A percentile compares a stretch with the other conserved stretches of the same genome.
Evolutionary conservation across 108 stramenopile genomes (phyloP).

Genomic region (Fistulifera pelliculosa): DNA sequence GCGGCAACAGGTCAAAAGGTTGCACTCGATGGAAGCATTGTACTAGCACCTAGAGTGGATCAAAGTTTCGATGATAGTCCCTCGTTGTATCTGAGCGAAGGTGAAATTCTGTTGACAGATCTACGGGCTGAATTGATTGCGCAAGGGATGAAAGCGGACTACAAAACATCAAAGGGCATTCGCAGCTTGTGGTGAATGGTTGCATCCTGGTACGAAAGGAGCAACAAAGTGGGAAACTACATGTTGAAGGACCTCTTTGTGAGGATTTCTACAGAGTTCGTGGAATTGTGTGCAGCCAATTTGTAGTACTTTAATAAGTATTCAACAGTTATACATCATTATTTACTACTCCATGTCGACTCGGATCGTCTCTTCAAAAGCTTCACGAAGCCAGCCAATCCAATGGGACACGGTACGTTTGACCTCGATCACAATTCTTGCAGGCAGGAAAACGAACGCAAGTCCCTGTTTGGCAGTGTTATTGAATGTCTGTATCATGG

Average conservation of each 20-base stretch:
- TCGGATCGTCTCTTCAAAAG: no score
- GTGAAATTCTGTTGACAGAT: conserved; percentile 84
- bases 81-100: conserved; percentile 65
- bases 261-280: conserved; percentile 78
- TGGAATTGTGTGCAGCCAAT: conserved; percentile 65
- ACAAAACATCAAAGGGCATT: conserved; percentile 60
- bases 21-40: conserved; percentile 78
- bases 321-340: not conserved
- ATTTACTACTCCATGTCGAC: no score
- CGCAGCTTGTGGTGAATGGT: conserved; percentile 72
- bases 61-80: not conserved
- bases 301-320: conserved; percentile 27
- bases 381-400: no score
- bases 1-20: conserved; percentile 81
- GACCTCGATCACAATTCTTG: no score
- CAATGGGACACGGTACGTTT: no score
- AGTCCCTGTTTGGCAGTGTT: no score
- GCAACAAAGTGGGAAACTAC: conserved; percentile 51
- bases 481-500: no score
- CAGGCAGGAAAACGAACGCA: no score
- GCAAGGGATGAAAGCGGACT: conserved; percentile 83
- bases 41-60: conserved; percentile 54
- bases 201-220: conserved; percentile 69
- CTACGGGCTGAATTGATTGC: conserved; percentile 76
- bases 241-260: conserved; percentile 82